Evolutionary conservation across 495 filamentous ascomycete genomes (phyloP).

Genomic region (Cercophora samala): DNA sequence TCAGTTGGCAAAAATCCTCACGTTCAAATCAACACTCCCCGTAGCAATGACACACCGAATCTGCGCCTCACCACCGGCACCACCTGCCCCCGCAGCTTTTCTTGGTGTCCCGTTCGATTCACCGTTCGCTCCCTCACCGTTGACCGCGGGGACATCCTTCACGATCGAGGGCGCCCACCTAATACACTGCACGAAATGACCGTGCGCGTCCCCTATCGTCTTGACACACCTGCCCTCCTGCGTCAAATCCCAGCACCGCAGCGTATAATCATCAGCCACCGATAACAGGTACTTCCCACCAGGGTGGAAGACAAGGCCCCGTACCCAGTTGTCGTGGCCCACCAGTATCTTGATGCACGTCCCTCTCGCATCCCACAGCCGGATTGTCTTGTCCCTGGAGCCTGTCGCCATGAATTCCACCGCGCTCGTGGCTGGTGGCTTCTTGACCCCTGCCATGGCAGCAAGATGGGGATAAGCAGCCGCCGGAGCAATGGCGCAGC

Average conservation of each 20-base stretch:
- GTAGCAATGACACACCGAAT: constrained; percentile 63
- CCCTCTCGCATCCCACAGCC: constrained; percentile 84
- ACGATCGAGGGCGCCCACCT: constrained; percentile 83
- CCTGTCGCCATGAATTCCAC: constrained; percentile 92
- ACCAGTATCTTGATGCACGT: constrained; percentile 81
- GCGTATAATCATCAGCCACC: constrained; percentile 83
- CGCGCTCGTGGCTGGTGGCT: constrained; percentile 64
- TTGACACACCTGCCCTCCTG: constrained; percentile 92
- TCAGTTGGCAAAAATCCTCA: constrained; percentile 59
- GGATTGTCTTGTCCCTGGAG: constrained; percentile 85
- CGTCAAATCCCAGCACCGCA: constrained; percentile 90
- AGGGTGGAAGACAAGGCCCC: constrained; percentile 83
- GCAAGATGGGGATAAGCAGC: constrained; percentile 74
- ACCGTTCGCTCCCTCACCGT: constrained; percentile 55
- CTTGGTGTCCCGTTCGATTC: constrained; percentile 46
- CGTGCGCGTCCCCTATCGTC: constrained; percentile 73
- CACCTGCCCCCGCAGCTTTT: constrained; percentile 38
- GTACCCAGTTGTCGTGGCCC: constrained; percentile 97
- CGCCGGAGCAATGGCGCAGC: constrained; percentile 83
- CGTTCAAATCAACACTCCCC: constrained; percentile 59
- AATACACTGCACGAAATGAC: constrained; percentile 82
- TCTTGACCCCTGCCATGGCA: constrained; percentile 77
- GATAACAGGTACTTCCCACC: constrained; percentile 89
- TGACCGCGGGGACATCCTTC: constrained; percentile 52
- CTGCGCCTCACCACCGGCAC: constrained; percentile 42